These are phyloP conservation scores for Detonula confervacea DNA, from an alignment of 352 stramenopile genomes.

Conservation along the genomic window DNA sequence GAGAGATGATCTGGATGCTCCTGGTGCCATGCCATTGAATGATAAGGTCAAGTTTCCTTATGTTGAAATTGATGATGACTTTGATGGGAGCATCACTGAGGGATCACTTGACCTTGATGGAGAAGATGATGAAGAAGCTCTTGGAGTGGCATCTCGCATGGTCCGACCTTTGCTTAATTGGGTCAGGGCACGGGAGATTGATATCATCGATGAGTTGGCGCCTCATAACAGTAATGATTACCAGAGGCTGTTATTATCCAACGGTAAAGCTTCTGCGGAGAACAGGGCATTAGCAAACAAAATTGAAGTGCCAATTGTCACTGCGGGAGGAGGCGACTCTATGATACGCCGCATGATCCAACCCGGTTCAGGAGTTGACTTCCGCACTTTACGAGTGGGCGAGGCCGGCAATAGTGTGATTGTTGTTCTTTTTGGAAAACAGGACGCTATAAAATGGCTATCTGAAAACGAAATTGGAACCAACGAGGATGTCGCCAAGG, in stretches of 20 bases:
- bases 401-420: slow-evolving; percentile 82
- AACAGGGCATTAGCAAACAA: slow-evolving; percentile 50
- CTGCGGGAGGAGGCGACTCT: slow-evolving; percentile 63
- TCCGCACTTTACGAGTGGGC: slow-evolving; percentile 78
- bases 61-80: slow-evolving; percentile 49
- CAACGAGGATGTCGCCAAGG: slow-evolving; percentile 62
- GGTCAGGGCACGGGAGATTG: slow-evolving; percentile 73
- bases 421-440: slow-evolving; percentile 81
- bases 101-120: slow-evolving; percentile 48
- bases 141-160: slow-evolving; percentile 67
- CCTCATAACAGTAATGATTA: slow-evolving; percentile 41
- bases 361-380: slow-evolving; percentile 78
- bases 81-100: slow-evolving; percentile 69
- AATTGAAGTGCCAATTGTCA: slow-evolving; percentile 51
- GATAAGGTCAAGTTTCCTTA: slow-evolving; percentile 14
- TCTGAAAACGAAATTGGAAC: slow-evolving; percentile 59
- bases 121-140: slow-evolving; percentile 71
- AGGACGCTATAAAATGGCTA: slow-evolving; percentile 79
- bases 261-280: slow-evolving; percentile 27
- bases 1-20: slow-evolving; percentile 35
- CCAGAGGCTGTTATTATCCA: slow-evolving; percentile 13
- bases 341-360: slow-evolving; percentile 82
- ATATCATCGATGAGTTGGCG: slow-evolving; percentile 64
- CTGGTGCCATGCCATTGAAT: slow-evolving; percentile 18
- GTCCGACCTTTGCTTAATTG: slow-evolving; percentile 78